Percentiles rank a stretch among this genome's conserved stretches.
Conservation (phyloP, 768 basidiomycete genomes). For the Pholiota conissans region DNA sequence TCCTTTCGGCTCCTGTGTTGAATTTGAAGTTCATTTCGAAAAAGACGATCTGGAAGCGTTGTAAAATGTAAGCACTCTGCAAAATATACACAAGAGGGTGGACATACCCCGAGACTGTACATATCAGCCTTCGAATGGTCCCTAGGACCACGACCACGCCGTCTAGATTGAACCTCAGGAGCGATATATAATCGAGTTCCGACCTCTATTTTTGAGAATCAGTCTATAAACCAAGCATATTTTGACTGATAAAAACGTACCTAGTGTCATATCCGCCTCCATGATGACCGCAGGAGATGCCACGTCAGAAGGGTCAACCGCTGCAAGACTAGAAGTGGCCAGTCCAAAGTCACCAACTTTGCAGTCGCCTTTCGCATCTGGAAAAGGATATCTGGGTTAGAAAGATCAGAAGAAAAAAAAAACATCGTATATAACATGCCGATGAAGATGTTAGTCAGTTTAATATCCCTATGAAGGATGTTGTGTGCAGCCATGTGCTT, state of each 20-base stretch:
- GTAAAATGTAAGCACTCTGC: neutral
- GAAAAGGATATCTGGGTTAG: constrained; percentile 1
- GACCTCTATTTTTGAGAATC: constrained; percentile 53
- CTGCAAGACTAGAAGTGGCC: constrained; percentile 79
- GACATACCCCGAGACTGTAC: constrained; percentile 88
- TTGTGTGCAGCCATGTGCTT: constrained; percentile 86
- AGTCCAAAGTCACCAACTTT: constrained; percentile 96
- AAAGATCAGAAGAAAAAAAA: neutral
- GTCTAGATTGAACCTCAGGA: constrained; percentile 75
- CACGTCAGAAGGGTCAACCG: constrained; percentile 73
- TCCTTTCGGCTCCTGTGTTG: constrained; percentile 80
- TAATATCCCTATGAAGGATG: constrained; percentile 91
- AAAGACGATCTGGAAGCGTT: constrained; percentile 78
- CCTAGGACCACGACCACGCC: constrained; percentile 52
- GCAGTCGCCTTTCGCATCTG: constrained; percentile 81
- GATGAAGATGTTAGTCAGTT: constrained; percentile 92
- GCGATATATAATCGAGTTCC: constrained; percentile 93
- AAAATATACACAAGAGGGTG: too few relatives aligned
- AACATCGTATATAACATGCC: constrained; percentile 42
- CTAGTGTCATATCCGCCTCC: constrained; percentile 76
- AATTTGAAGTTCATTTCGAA: constrained; percentile 95
- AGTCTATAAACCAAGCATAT: neutral
- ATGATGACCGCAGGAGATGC: constrained; percentile 41
- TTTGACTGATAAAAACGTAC: constrained; percentile 31
- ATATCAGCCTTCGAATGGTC: constrained; percentile 91